phyloP scores from a whole-genome alignment of 805 yeast species.

The Ogataea ganodermae region DNA sequence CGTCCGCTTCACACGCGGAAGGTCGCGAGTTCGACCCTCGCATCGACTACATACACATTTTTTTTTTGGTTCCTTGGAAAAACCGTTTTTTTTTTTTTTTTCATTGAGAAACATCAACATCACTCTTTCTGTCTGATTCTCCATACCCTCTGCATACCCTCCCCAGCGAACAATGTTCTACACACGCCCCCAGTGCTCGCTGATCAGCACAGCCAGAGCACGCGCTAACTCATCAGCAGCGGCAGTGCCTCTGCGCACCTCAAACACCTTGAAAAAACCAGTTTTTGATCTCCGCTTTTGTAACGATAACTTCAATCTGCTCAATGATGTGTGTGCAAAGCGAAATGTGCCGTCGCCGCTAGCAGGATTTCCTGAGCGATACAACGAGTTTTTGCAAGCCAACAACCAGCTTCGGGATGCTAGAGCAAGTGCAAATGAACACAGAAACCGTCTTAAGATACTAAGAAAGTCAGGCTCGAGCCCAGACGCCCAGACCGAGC shows the following conservation, averaged over 20 bases:
- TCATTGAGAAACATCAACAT: too few relatives aligned
- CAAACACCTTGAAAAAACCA: constrained; percentile 37
- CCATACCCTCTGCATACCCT: neutral
- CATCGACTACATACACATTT: constrained; percentile 31
- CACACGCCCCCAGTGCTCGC: neutral
- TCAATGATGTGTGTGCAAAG: constrained; percentile 33
- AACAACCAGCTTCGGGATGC: constrained; percentile 19
- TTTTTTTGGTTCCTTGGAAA: neutral
- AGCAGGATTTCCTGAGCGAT: constrained; percentile 23
- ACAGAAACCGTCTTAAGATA: constrained; percentile 24
- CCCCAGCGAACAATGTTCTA: neutral
- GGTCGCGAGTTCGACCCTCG: constrained; percentile 45
- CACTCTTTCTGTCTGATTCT: too few relatives aligned
- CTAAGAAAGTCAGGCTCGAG: constrained; percentile 12
- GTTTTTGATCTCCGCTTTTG: constrained; percentile 38
- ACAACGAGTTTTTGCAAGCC: constrained; percentile 14
- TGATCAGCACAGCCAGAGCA: neutral
- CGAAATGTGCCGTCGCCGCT: constrained; percentile 37
- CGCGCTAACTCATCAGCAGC: neutral
- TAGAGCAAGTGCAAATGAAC: constrained; percentile 26
- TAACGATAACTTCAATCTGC: constrained; percentile 30
- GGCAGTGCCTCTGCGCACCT: constrained; percentile 21
- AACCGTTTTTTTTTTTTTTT: neutral
- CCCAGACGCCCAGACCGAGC: constrained; percentile 11
- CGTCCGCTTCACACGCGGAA: constrained; percentile 44